These are phyloP conservation scores for Oryza coarctata DNA, from an alignment of 176 grass and related monocot species.

Conservation along the genomic window DNA sequence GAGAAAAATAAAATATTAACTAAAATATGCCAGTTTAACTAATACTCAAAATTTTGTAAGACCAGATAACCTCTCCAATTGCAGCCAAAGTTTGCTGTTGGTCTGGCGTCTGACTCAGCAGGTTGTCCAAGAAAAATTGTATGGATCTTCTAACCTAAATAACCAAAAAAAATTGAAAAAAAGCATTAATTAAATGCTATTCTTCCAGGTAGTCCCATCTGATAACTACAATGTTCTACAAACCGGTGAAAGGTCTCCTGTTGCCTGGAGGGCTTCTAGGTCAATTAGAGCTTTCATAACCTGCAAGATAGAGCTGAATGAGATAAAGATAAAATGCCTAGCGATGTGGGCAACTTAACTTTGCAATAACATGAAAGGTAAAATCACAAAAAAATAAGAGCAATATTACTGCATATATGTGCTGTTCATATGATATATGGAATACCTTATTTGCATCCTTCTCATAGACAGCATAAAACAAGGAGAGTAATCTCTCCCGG, in stretches of 20 bases:
- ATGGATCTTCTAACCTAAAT: conserved; percentile 89
- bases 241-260: conserved; percentile 91
- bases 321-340: background rate
- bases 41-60: background rate
- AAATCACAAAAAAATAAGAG: background rate
- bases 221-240: conserved; percentile 39
- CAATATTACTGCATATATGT: background rate
- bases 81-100: conserved; percentile 80
- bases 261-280: conserved; percentile 86
- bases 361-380: conserved; percentile 1
- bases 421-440: background rate
- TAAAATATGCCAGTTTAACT: background rate
- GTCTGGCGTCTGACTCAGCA: conserved; percentile 74
- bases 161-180: conserved; percentile 11
- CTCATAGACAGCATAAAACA: conserved; percentile 96
- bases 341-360: conserved; percentile 21
- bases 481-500: conserved; percentile 80
- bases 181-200: conserved; percentile 3
- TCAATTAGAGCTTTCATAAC: conserved; percentile 94
- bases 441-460: conserved; percentile 96
- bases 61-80: conserved; percentile 81
- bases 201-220: background rate
- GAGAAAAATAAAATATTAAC: conserved; percentile 18
- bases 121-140: conserved; percentile 89
- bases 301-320: conserved; percentile 43